Evolutionary conservation across 208 protist species (phyloP), one percentile per base, ranked within the genome.

Genomic region (Leishmania gerbilli): DNA sequence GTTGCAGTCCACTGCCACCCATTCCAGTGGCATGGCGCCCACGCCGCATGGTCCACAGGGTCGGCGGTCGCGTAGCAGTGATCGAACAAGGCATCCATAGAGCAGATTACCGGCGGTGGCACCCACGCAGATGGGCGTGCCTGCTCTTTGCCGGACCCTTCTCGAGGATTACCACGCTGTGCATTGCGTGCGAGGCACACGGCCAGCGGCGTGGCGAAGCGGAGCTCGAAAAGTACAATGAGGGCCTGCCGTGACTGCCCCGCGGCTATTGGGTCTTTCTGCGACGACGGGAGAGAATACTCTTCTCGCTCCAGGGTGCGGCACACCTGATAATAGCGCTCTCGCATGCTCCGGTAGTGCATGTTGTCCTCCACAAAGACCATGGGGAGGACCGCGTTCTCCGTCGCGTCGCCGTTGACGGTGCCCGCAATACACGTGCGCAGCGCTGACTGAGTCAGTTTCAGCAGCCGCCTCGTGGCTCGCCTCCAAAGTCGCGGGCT

Each of bases 361-460:
- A 97, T 89, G 68, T 93, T 95, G 78, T 97, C 93, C n/a, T 95
- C 90, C 56, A 97, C 86, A 80, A 95, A 84, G 19, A 97, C 67
- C 27, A 88, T 72, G n/a, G 87, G 88, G 9, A 84, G 76, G 15
- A 40, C 76, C 45, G 67, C 62, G 11, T 37, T 58, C 34, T 34
- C 37, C 3, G 55, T 56, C 15, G 24, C 47, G 1, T 55, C 69
- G 19, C 21, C 19, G 49, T 15, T 1, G 21, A 3, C 55, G 47
- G 19, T 55, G n/a, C 15, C 69, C 31, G 4, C 5, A n/a, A 53
- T 5, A 84, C 87, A 82, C 3, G 21, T n/a, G 34, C 45, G 58
- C 37, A 87, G 60, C 34, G 58, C 71, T 24, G 6, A 15, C 31
- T 74, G 58, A 24, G 82, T 86, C 45, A 69, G 65, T 17, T 71